Evolutionary conservation across 768 basidiomycete genomes (phyloP), one percentile per base, ranked within the genome.

Genomic region (Multifurca ochricompacta): DNA sequence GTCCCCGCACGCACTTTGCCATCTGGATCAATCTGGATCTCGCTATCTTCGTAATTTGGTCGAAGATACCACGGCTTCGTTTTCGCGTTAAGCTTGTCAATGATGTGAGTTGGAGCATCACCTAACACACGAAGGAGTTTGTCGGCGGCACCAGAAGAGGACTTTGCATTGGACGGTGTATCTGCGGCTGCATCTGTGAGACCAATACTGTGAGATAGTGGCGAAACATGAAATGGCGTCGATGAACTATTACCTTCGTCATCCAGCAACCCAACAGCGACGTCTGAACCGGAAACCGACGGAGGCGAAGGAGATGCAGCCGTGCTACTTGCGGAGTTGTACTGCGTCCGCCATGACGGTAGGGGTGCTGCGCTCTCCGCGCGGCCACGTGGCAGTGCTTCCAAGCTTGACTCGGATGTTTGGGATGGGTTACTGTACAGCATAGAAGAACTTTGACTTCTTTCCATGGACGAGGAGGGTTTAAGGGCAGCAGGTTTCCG

Each of bases 1-100:
- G 93, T 92, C 3, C 93, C 96, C 27, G 87, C 96, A 39, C 85
- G 80, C 51, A 98, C 84, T 42, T 79, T 76, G 23, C 86, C 84
- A 64, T 96, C 91, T 6, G 85, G 78, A 60, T 92, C 89, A 62
- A 95, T 85, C 43, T 87, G 69, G 59, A 98, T 87, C 54, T 97
- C 93, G 8, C 77, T 76, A 39, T 82, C 80, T 51, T 75, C 78
- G 67, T 90, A 91, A 61, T 88, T 87, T 11, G 87, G 81, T 6
- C 81, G 81, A 44, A 99, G 76, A 69, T 89, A 97, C 89, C 87
- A 91, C 2, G 95, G 89, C 64, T 74, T 74, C 45, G 71, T 54
- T 39, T 72, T 71, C 2, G 74, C 71, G 27, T 69, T 69, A 42
- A 72, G 59, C 54, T 70, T 69, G 53, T 68, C 71, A 31, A 77